Conservation (phyloP, 2,329 filamentous ascomycete genomes). For the Trichoderma sp. region DNA sequence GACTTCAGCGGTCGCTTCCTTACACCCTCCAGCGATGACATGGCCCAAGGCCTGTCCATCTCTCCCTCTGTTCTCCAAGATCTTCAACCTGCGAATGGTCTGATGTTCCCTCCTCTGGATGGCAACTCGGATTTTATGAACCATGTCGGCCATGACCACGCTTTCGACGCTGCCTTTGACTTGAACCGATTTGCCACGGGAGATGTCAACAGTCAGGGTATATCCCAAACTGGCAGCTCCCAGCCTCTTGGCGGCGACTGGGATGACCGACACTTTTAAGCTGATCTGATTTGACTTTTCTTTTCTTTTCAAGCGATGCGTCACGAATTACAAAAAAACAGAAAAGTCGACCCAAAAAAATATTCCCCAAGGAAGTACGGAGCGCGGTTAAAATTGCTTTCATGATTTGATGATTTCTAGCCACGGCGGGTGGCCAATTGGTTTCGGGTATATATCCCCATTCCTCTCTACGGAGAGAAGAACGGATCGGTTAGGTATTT, state of each 20-base stretch:
- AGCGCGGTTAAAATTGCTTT: constrained; percentile 15
- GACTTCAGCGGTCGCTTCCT: constrained; percentile 48
- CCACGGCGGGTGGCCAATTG: constrained; percentile 11
- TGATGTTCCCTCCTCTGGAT: constrained; percentile 28
- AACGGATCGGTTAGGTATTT: neutral
- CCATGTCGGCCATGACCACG: constrained; percentile 35
- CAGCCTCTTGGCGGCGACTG: constrained; percentile 36
- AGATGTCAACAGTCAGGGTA: constrained; percentile 34
- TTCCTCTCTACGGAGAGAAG: neutral
- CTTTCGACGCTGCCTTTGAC: constrained; percentile 44
- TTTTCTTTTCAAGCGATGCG: neutral
- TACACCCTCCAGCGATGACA: constrained; percentile 59
- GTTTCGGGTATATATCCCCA: constrained; percentile 9
- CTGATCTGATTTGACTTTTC: neutral
- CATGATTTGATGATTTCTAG: constrained; percentile 24
- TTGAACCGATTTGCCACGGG: constrained; percentile 41
- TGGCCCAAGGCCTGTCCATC: constrained; percentile 34
- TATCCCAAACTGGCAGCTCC: constrained; percentile 32
- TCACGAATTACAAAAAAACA: neutral
- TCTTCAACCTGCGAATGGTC: constrained; percentile 19
- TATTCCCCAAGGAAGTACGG: neutral
- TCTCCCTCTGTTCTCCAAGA: constrained; percentile 37
- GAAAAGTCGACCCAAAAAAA: neutral
- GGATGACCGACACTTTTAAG: constrained; percentile 30
- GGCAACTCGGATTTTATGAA: constrained; percentile 35